Conservation (phyloP, 2,329 filamentous ascomycete genomes). For the Aphanoascus verrucosus region DNA sequence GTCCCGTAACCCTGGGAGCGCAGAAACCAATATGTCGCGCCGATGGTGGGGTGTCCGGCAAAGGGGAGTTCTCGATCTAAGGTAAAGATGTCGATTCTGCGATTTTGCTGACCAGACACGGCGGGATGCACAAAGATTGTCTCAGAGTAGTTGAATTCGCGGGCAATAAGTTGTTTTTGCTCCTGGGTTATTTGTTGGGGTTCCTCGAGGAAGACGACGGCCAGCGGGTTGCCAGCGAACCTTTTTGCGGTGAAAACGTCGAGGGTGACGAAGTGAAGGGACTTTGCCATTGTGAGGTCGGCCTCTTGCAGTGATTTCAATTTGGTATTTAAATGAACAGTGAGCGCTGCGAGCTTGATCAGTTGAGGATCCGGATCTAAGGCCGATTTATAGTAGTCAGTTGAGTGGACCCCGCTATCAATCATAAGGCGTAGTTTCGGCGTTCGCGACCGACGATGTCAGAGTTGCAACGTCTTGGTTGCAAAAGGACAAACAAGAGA, state of each 20-base stretch:
- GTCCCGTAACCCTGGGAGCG: constrained; percentile 20
- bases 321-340: neutral
- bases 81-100: constrained; percentile 52
- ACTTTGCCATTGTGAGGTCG: constrained; percentile 20
- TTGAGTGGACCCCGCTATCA: constrained; percentile 1
- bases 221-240: constrained; percentile 50
- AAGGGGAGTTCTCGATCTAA: constrained; percentile 47
- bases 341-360: neutral
- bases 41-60: constrained; percentile 54
- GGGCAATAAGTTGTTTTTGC: constrained; percentile 49
- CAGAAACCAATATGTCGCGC: constrained; percentile 40
- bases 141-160: constrained; percentile 55
- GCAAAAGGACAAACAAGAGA: too few species aligned
- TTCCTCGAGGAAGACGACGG: constrained; percentile 45
- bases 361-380: neutral
- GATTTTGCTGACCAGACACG: constrained; percentile 37
- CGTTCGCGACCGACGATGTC: neutral
- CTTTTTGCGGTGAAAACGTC: constrained; percentile 36
- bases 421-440: constrained; percentile 4
- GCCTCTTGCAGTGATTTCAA: neutral
- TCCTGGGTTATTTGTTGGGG: constrained; percentile 36
- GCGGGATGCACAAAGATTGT: constrained; percentile 51
- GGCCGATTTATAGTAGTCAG: neutral
- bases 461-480: too few species aligned
- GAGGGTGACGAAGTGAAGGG: constrained; percentile 28